Evolutionary conservation across 306 rosid species (phyloP).

Genomic region (Purshia tridentata): DNA sequence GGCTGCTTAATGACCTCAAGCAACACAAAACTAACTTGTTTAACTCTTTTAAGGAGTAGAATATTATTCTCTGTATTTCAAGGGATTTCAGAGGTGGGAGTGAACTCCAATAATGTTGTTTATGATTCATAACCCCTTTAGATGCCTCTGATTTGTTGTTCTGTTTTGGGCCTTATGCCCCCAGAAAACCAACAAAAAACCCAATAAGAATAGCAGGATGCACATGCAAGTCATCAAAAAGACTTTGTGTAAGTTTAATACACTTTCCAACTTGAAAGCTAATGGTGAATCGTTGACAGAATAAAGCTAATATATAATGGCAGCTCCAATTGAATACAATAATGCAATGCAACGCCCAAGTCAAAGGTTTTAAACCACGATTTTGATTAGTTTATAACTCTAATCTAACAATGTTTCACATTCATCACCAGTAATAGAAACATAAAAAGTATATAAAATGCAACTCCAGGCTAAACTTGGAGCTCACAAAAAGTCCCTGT

Average conservation of each 20-base stretch:
- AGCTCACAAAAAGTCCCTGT: slow-evolving; percentile 1
- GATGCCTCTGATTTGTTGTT: no score
- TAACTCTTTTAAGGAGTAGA: no score
- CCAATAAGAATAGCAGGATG: not conserved
- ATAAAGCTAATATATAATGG: not conserved
- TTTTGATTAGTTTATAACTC: not conserved
- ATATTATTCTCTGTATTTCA: no score
- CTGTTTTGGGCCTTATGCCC: no score
- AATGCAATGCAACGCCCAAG: slow-evolving; percentile 21
- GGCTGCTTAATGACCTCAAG: not conserved
- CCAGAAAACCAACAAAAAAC: no score
- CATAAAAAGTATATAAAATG: not conserved
- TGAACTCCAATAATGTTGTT: no score
- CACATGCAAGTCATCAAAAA: not conserved
- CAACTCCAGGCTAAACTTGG: slow-evolving; percentile 5
- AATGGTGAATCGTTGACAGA: slow-evolving; percentile 1
- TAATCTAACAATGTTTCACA: slow-evolving; percentile 6
- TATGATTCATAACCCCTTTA: no score
- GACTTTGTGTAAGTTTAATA: not conserved
- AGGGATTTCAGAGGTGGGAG: no score
- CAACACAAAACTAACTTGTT: not conserved
- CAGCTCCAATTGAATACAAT: slow-evolving; percentile 18
- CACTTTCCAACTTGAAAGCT: not conserved
- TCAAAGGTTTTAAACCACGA: slow-evolving; percentile 5
- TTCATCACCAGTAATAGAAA: slow-evolving; percentile 4